phyloP scores from a whole-genome alignment of 371 early-diverging fungal species.

The Funneliformis caledonium region DNA sequence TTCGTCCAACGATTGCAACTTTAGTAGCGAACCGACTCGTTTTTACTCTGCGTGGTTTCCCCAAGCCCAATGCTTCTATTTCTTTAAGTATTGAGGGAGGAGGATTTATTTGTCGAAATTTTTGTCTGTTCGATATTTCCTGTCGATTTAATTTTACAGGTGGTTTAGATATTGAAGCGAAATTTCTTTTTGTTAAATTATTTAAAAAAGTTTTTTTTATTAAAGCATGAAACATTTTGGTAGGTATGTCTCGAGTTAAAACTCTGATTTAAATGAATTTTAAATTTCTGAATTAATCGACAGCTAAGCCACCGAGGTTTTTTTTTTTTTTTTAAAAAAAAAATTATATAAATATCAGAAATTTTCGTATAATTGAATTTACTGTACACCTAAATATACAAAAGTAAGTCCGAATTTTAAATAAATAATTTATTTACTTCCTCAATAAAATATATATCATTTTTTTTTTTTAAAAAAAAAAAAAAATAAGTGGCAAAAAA shows the following conservation, averaged over 20 bases:
- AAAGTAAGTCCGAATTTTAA: not conserved
- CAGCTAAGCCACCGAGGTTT: not conserved
- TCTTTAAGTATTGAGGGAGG: not conserved
- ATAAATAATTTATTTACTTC: too few relatives aligned
- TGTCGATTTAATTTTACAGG: not conserved
- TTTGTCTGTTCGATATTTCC: constrained; percentile 32
- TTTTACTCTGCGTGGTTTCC: not conserved
- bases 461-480: too few relatives aligned
- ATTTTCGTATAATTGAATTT: too few relatives aligned
- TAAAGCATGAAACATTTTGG: not conserved
- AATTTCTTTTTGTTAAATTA: not conserved
- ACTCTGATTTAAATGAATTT: too few relatives aligned
- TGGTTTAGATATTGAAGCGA: not conserved
- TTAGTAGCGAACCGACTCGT: constrained; percentile 14
- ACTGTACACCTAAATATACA: not conserved
- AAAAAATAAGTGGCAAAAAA: constrained; percentile 72
- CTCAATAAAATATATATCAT: too few relatives aligned
- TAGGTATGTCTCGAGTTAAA: not conserved
- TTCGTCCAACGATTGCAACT: constrained; percentile 16
- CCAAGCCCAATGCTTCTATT: constrained; percentile 35
- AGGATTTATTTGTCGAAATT: constrained; percentile 26
- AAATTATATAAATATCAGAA: not conserved
- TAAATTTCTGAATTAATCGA: not conserved
- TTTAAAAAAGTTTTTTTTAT: not conserved
- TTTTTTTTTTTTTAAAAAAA: not conserved